A percentile compares a stretch with the other conserved stretches of the same genome.
Evolutionary conservation across 1,139 yeast species (phyloP).

Genomic region (Suhomyces bribrorum): DNA sequence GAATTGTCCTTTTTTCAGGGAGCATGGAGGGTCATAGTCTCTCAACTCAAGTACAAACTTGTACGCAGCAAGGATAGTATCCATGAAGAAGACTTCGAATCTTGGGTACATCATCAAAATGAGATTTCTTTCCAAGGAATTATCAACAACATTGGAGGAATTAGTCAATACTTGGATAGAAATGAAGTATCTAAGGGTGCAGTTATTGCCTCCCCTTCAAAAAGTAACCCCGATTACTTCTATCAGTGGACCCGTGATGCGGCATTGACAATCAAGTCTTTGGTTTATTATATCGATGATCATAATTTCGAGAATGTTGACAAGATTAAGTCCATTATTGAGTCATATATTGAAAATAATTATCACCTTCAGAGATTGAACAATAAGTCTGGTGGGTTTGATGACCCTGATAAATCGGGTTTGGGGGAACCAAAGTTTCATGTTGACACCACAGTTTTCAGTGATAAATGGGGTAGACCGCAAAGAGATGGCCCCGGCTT

Average conservation of each 20-base stretch:
- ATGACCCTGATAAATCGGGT: conserved; percentile 44
- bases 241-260: conserved; percentile 92
- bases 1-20: no score
- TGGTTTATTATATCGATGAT: conserved; percentile 56
- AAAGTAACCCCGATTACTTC: conserved; percentile 67
- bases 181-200: conserved; percentile 62
- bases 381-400: conserved; percentile 70
- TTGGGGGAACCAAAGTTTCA: conserved; percentile 90
- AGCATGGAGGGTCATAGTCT: no score
- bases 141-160: conserved; percentile 65
- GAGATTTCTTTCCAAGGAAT: conserved; percentile 54
- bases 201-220: conserved; percentile 84
- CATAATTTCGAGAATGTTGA: conserved; percentile 20
- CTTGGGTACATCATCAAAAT: conserved; percentile 59
- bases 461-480: conserved; percentile 86
- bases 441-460: conserved; percentile 63
- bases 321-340: conserved; percentile 41
- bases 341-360: conserved; percentile 62
- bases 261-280: conserved; percentile 74
- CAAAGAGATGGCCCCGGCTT: conserved; percentile 95
- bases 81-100: conserved; percentile 38
- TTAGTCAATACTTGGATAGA: conserved; percentile 24
- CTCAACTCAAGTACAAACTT: no score
- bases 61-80: background rate
- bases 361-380: conserved; percentile 60